Evolutionary conservation across 2,329 filamentous ascomycete species (phyloP), one percentile per base, ranked within the genome.

Genomic region (Colletotrichum kahawae): DNA sequence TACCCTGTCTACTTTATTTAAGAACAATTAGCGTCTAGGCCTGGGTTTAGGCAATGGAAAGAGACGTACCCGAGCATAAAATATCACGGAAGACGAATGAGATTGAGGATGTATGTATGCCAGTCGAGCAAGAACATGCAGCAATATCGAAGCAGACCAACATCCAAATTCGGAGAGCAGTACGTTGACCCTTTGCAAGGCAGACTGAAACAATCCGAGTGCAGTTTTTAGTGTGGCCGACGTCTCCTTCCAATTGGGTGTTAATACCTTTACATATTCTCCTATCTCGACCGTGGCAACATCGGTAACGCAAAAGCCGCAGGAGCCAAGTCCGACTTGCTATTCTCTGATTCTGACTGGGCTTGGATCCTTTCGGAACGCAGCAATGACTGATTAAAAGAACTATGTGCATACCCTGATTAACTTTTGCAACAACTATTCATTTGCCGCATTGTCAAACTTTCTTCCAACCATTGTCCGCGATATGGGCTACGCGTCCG

Each of bases 381-480:
- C 80, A 9, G 82, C 82, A 1, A 74, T 86, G 12, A 62, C 76
- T 4, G 85, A 86, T 73, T 83, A 84, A 76, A 81, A 84, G 67
- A 84, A 82, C 67, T 84, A 82, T 59, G 63, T 82, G 7, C 83
- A 85, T 71, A 79, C 81, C 51, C 48, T 78, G 2, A 85, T 86
- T 21, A 82, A 85, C 72, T 86, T 86, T 72, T 83, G 82, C 73
- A 84, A 83, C 77, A 84, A 84, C 70, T 80, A 78, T 70, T 81
- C 82, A 21, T 87, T 86, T 69, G 83, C 84, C 0, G 82, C 80
- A 2, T 78, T 87, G 5, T 83, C 85, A 4, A 84, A 84, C 24
- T 87, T 85, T 62, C 79, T 87, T 2, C 85, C 85, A 1, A 86
- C 84, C 7, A 86, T 87, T 59, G 77, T 87, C 12, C 38, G 81